Percentiles rank a stretch among this genome's conserved stretches.
phyloP scores from a whole-genome alignment of 192 early-diverging fungal species.

The Podila minutissima region DNA sequence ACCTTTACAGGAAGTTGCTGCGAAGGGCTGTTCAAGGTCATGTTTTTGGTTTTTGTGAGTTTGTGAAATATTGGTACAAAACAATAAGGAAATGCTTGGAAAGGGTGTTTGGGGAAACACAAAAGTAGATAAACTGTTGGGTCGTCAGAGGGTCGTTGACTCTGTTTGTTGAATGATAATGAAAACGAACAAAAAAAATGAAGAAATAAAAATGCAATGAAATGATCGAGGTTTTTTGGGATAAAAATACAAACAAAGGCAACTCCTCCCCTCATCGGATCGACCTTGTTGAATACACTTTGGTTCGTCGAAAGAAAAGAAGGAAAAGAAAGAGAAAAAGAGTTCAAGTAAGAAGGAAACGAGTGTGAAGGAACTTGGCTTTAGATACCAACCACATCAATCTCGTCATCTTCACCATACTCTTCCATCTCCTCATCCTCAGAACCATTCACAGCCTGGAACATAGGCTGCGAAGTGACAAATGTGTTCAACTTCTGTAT shows the following conservation, averaged over 20 bases:
- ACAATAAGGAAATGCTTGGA: background rate
- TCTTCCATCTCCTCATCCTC: slow-evolving; percentile 1
- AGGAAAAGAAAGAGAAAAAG: slow-evolving; percentile 1
- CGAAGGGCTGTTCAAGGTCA: background rate
- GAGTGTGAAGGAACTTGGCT: background rate
- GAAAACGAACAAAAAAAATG: background rate
- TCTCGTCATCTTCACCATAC: slow-evolving; percentile 15
- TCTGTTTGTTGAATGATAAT: background rate
- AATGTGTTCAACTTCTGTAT: slow-evolving; percentile 21
- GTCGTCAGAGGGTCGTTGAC: background rate
- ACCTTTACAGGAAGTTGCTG: background rate
- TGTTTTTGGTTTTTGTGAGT: background rate
- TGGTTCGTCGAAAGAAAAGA: background rate
- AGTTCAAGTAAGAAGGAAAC: background rate
- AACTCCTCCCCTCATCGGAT: slow-evolving; percentile 10
- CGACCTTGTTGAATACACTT: slow-evolving; percentile 16
- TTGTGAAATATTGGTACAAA: background rate
- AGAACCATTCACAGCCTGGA: background rate
- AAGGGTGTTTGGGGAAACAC: background rate
- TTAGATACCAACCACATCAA: slow-evolving; percentile 25
- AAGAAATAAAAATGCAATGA: background rate
- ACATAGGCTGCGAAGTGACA: background rate
- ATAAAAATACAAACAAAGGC: slow-evolving; percentile 6
- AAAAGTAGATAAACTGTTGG: background rate
- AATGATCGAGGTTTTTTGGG: background rate